A percentile compares a stretch with the other conserved stretches of the same genome.
Conservation (phyloP, 164 flowering plant genomes). For the Litsea cubeba region DNA sequence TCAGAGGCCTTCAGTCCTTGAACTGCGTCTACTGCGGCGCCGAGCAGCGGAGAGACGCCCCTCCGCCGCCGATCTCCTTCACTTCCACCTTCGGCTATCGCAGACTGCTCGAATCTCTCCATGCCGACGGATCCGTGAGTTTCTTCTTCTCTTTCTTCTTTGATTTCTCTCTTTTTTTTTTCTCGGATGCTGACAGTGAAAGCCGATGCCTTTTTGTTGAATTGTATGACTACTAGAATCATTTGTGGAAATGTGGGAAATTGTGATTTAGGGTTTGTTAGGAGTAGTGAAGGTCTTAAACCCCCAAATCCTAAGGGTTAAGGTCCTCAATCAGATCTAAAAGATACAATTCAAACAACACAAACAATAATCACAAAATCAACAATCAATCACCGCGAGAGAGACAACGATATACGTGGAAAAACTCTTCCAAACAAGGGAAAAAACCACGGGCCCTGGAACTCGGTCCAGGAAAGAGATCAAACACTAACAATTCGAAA, state of each 20-base stretch:
- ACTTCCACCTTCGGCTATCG: slow-evolving; percentile 42
- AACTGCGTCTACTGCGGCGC: slow-evolving; percentile 64
- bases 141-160: not conserved
- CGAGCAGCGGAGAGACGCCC: slow-evolving; percentile 26
- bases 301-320: too few species aligned
- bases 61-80: slow-evolving; percentile 53
- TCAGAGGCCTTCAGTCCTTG: slow-evolving; percentile 48
- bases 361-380: too few species aligned
- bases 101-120: slow-evolving; percentile 55
- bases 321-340: too few species aligned
- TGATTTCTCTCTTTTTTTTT: not conserved
- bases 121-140: slow-evolving; percentile 69
- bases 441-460: too few species aligned
- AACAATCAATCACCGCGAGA: too few species aligned
- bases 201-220: not conserved
- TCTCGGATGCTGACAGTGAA: not conserved
- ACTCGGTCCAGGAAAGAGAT: too few species aligned
- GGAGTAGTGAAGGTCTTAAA: too few species aligned
- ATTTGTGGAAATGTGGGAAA: not conserved
- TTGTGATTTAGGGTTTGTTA: not conserved
- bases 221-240: not conserved
- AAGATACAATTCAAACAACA: too few species aligned
- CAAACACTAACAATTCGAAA: too few species aligned
- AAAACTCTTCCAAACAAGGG: too few species aligned
- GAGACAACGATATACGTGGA: too few species aligned